These are phyloP conservation scores for Globisporangium viniferum DNA, from an alignment of 352 stramenopile genomes.

Conservation along the genomic window DNA sequence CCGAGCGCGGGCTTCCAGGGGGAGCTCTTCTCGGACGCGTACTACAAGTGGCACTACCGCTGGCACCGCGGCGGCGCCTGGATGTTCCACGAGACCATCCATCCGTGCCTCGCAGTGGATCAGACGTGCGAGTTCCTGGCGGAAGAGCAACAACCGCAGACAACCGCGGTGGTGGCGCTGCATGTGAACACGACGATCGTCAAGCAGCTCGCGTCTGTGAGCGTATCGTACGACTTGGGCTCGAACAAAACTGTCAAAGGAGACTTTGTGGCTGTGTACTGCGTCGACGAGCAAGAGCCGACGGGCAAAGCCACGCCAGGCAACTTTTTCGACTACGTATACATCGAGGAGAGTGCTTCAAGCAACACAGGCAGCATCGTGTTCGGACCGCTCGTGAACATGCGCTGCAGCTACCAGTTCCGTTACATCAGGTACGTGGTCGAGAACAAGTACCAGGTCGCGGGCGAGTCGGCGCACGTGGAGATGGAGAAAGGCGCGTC, in stretches of 20 bases:
- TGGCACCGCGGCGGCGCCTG: conserved; percentile 36
- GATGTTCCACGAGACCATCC: conserved; percentile 30
- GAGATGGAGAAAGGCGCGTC: conserved; percentile 34
- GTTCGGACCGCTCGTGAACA: conserved; percentile 46
- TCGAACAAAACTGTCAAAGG: not conserved
- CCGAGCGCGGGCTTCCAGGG: not conserved
- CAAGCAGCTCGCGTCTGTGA: conserved; percentile 17
- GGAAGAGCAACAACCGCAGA: not conserved
- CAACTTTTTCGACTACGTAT: conserved; percentile 27
- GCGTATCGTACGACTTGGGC: conserved; percentile 19
- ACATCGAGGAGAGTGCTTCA: conserved; percentile 4
- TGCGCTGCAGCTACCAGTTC: conserved; percentile 48
- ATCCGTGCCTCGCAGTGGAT: conserved; percentile 23
- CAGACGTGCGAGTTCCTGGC: conserved; percentile 9
- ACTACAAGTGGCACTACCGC: conserved; percentile 22
- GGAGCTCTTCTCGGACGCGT: conserved; percentile 10
- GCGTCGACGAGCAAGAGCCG: conserved; percentile 25
- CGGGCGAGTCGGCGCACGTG: conserved; percentile 24
- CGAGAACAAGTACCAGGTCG: not conserved
- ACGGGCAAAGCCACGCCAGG: not conserved
- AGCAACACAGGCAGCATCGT: conserved; percentile 17
- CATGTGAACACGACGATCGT: conserved; percentile 28
- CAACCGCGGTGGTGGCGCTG: not conserved
- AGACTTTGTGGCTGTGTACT: conserved; percentile 41
- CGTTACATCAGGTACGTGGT: conserved; percentile 21